phyloP scores from a whole-genome alignment of 2,329 filamentous ascomycete genomes.

The Fonsecaea erecta region DNA sequence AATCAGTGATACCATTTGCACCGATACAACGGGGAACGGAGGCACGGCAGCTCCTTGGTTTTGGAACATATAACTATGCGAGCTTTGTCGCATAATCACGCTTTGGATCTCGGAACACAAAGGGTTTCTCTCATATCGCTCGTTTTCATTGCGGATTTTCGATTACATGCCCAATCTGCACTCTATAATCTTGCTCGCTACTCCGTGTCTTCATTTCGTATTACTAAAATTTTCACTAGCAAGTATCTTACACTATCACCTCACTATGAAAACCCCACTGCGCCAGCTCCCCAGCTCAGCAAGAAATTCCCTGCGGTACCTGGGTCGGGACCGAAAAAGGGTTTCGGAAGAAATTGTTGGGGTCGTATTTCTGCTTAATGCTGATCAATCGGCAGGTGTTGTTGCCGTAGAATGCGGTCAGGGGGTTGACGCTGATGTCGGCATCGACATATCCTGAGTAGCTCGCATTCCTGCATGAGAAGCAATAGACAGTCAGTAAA shows the following conservation, averaged over 20 bases:
- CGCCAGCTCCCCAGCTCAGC: background rate
- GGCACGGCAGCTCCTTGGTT: background rate
- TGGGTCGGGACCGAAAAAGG: background rate
- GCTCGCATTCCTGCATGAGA: background rate
- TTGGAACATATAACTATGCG: background rate
- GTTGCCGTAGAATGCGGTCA: slow-evolving; percentile 6
- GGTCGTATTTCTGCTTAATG: background rate
- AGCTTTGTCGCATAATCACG: too few relatives aligned
- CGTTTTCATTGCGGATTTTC: background rate
- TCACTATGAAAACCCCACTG: background rate
- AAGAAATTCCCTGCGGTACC: background rate
- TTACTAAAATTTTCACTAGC: background rate
- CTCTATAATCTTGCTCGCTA: background rate
- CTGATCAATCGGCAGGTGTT: slow-evolving; percentile 3
- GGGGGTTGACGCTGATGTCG: background rate
- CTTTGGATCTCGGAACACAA: background rate
- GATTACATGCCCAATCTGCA: background rate
- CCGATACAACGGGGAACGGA: background rate
- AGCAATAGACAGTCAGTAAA: background rate
- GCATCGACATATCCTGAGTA: slow-evolving; percentile 1
- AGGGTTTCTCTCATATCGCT: background rate
- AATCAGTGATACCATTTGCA: background rate
- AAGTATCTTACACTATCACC: background rate
- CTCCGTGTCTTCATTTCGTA: background rate
- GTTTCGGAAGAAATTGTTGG: slow-evolving; percentile 7